phyloP scores from a whole-genome alignment of 2,329 filamentous ascomycete species.

The Ophiostoma australiae region DNA sequence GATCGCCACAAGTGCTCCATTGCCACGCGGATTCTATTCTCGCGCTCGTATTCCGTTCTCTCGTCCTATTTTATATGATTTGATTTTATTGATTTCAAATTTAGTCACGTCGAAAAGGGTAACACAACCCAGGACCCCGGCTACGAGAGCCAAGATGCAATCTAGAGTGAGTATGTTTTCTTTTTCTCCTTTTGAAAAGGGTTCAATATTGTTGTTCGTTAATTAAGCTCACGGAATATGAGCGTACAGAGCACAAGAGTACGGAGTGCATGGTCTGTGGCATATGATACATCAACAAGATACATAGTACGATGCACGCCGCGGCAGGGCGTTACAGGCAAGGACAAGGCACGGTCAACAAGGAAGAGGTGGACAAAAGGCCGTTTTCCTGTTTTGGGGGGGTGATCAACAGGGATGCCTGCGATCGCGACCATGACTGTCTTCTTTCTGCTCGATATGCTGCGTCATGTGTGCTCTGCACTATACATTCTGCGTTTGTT shows the following conservation, averaged over 20 bases:
- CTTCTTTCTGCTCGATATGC: not conserved
- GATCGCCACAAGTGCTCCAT: not conserved
- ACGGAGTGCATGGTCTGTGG: constrained; percentile 2
- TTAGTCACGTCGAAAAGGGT: not conserved
- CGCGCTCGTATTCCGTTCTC: not conserved
- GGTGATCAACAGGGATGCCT: not conserved
- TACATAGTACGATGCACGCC: not conserved
- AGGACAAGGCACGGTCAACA: not conserved
- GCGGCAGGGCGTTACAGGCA: not conserved
- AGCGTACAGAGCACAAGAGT: not conserved
- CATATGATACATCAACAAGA: not conserved
- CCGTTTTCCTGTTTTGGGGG: not conserved
- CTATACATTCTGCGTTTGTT: too few species aligned
- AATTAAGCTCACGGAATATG: not conserved
- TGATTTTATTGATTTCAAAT: not conserved
- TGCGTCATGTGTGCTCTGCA: not conserved
- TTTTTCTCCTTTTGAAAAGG: too few species aligned
- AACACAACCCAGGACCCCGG: not conserved
- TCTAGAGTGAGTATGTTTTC: not conserved
- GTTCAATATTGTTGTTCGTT: too few species aligned
- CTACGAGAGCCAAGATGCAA: not conserved
- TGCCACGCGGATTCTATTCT: not conserved
- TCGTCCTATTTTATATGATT: not conserved
- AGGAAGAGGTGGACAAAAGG: not conserved
- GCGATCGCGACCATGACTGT: not conserved